A percentile compares a stretch with the other conserved stretches of the same genome.
Conservation (phyloP, 495 filamentous ascomycete genomes). For the Penicillium subrubescens region DNA sequence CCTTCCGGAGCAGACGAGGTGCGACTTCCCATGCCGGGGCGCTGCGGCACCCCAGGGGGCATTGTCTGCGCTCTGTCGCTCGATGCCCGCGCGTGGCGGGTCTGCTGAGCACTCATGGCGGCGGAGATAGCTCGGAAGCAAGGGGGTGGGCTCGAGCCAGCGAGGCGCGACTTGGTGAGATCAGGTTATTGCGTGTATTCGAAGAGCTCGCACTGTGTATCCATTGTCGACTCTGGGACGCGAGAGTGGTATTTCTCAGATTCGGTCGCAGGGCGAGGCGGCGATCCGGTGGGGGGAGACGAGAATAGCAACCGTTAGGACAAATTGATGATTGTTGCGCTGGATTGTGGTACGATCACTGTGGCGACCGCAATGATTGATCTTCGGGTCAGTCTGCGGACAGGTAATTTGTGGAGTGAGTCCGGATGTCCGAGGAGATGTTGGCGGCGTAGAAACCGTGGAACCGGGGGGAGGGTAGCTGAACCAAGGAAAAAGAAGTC, state of each 20-base stretch:
- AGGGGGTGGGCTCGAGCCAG: slow-evolving; percentile 20
- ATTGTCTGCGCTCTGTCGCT: slow-evolving; percentile 38
- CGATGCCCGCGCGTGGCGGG: slow-evolving; percentile 33
- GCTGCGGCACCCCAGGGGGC: slow-evolving; percentile 24
- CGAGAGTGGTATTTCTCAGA: slow-evolving; percentile 12
- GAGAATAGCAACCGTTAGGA: background rate
- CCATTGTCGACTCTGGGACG: slow-evolving; percentile 36
- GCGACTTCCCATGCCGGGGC: slow-evolving; percentile 35
- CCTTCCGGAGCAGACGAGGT: slow-evolving; percentile 41
- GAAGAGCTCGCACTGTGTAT: slow-evolving; percentile 33
- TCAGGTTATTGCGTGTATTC: slow-evolving; percentile 36
- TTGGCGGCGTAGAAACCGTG: slow-evolving; percentile 9
- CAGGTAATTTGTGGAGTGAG: background rate
- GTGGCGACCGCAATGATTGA: background rate
- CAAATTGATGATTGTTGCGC: background rate
- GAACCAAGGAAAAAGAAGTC: background rate
- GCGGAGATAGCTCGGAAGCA: slow-evolving; percentile 4
- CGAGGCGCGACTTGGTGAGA: slow-evolving; percentile 24
- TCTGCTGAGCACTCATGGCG: slow-evolving; percentile 19
- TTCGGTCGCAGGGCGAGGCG: slow-evolving; percentile 13
- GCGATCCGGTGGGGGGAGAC: background rate
- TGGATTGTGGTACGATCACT: background rate
- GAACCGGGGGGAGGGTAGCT: slow-evolving; percentile 1
- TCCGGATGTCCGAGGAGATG: slow-evolving; percentile 2
- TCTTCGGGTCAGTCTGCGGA: background rate